phyloP scores from a whole-genome alignment of 2,329 filamentous ascomycete genomes.

The Xylariaceae sp. region DNA sequence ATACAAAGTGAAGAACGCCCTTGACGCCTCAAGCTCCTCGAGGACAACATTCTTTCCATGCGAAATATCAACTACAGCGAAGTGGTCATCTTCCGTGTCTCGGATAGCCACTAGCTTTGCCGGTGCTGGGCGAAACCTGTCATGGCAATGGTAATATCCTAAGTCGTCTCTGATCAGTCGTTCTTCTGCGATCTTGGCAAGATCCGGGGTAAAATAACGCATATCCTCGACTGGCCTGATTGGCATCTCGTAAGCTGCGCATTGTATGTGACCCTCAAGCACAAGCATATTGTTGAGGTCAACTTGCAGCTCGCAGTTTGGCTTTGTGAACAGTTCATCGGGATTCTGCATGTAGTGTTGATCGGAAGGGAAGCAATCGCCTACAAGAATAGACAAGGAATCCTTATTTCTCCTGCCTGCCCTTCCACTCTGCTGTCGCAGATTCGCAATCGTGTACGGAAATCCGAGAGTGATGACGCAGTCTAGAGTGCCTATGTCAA shows the following conservation, averaged over 20 bases:
- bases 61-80: constrained; percentile 86
- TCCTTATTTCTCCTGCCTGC: constrained; percentile 91
- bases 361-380: constrained; percentile 84
- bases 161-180: constrained; percentile 68
- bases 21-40: constrained; percentile 91
- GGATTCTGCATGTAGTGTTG: constrained; percentile 98
- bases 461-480: constrained; percentile 93
- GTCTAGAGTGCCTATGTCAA: constrained; percentile 92
- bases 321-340: constrained; percentile 86
- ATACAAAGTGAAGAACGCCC: constrained; percentile 94
- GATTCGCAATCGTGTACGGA: constrained; percentile 89
- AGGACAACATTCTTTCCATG: constrained; percentile 78
- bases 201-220: constrained; percentile 72
- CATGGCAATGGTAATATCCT: constrained; percentile 87
- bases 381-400: constrained; percentile 83
- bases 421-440: constrained; percentile 89
- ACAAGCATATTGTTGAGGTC: constrained; percentile 91
- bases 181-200: constrained; percentile 67
- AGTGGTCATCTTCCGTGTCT: constrained; percentile 84
- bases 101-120: constrained; percentile 82
- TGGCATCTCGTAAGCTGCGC: constrained; percentile 91
- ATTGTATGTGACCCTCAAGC: constrained; percentile 90
- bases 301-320: constrained; percentile 83
- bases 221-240: constrained; percentile 73
- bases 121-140: constrained; percentile 79